Conservation (phyloP, 441 rosid species). For the Flueggea neowawraea region DNA sequence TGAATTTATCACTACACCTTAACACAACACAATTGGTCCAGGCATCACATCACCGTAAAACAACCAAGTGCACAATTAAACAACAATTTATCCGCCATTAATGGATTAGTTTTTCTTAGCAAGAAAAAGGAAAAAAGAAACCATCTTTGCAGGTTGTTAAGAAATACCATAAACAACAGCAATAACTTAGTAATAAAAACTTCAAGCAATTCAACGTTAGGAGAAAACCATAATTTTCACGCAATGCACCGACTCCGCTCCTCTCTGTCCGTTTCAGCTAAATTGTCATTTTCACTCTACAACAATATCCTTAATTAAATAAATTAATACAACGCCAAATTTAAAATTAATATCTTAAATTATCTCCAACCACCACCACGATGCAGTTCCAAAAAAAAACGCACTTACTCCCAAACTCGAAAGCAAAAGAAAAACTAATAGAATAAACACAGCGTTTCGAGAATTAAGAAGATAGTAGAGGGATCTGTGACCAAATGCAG, state of each 20-base stretch:
- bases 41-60: too few relatives aligned
- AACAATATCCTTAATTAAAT: neutral
- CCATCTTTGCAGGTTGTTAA: neutral
- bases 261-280: slow-evolving; percentile 5
- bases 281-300: slow-evolving; percentile 16
- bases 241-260: slow-evolving; percentile 9
- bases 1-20: too few relatives aligned
- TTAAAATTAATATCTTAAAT: too few relatives aligned
- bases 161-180: neutral
- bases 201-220: neutral
- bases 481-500: neutral
- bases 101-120: neutral
- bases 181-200: neutral
- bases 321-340: neutral
- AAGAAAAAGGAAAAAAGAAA: neutral
- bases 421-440: neutral
- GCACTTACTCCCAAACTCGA: neutral
- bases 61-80: too few relatives aligned
- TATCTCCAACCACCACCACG: neutral
- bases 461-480: neutral
- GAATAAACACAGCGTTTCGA: neutral
- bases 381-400: slow-evolving; percentile 18
- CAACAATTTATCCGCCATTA: too few relatives aligned
- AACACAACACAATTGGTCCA: too few relatives aligned
- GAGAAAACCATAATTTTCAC: slow-evolving; percentile 11